Base-by-base conservation (phyloP, 257 asterid species). In the Schizonepeta tenuifolia region DNA sequence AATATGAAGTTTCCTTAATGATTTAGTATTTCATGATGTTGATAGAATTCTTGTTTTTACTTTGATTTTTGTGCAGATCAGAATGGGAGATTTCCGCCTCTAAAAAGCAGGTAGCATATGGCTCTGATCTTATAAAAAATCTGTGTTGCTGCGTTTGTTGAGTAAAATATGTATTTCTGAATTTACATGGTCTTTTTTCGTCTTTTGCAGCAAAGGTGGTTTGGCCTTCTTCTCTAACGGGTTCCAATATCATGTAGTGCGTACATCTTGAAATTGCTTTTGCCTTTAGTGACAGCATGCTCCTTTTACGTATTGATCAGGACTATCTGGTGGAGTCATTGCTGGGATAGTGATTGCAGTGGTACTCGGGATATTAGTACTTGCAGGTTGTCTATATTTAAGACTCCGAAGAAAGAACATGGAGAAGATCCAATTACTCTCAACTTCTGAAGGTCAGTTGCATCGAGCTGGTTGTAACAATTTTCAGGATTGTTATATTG, bases 201-300 rank as follows among this genome's bases (percentile, higher is more conserved):
- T 5, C 8, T 83, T 81, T 78, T 88, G 95, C 97, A 92, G 97
- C 86, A 76, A 79, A 86, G 91, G 88, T 85, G 86, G 80, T 64
- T 60, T 66, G 69, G 61, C 74, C 74, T 79, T 80, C 80, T 84
- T 72, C 70, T 83, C 77, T 33, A 72, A 60, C 41, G 79, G 83
- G 70, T 55, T 85, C 60, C 77, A 26, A 36, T 73, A 73, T 78
- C 56, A 74, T 65, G 73, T 59, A n/a, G 40, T 67, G 57, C 76
- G 69, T 15, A 40, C 38, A 44, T 51, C 26, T 28, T 49, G 73
- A 54, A 73, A 59, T 17, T 72, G 40, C 44, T 55, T 43, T 40
- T 72, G 36, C 68, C 82, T 80, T 66, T 68, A 55, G 78, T 68
- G 57, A 78, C 71, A 15, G 15, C 53, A 56, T 58, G 56, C 69